Evolutionary conservation across 73 alveolate genomes (phyloP).

Genomic region (Tetrahymena malaccensis): DNA sequence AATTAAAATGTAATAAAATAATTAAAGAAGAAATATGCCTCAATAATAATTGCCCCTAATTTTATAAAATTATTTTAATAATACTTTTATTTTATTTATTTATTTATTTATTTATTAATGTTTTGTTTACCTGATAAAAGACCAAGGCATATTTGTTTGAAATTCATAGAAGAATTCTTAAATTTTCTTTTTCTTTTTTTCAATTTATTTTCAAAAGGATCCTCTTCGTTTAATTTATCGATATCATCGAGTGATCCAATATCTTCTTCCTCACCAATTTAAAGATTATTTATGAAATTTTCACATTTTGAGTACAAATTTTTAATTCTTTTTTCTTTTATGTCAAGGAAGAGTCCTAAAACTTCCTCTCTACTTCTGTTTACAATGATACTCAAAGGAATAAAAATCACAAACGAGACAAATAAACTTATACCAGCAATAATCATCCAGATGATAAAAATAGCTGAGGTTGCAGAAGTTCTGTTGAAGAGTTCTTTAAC

Average conservation of each 20-base stretch:
- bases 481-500: background rate
- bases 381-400: background rate
- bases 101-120: too few species aligned
- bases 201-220: background rate
- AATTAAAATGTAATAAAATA: slow-evolving; percentile 8
- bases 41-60: background rate
- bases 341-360: slow-evolving; percentile 20
- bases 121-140: background rate
- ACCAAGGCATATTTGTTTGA: background rate
- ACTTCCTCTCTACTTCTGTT: slow-evolving; percentile 24
- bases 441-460: background rate
- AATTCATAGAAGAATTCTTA: slow-evolving; percentile 5
- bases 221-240: slow-evolving; percentile 29
- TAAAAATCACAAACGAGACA: background rate
- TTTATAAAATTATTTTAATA: background rate
- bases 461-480: background rate
- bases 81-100: background rate
- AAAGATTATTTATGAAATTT: slow-evolving; percentile 19
- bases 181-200: slow-evolving; percentile 35
- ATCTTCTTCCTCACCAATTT: slow-evolving; percentile 44
- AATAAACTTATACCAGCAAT: background rate
- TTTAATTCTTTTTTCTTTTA: slow-evolving; percentile 31
- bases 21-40: slow-evolving; percentile 27
- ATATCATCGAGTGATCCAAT: slow-evolving; percentile 28
- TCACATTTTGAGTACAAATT: slow-evolving; percentile 27